Base-by-base conservation (phyloP, 1,284 basidiomycete species). In the Cerioporus squamosus region DNA sequence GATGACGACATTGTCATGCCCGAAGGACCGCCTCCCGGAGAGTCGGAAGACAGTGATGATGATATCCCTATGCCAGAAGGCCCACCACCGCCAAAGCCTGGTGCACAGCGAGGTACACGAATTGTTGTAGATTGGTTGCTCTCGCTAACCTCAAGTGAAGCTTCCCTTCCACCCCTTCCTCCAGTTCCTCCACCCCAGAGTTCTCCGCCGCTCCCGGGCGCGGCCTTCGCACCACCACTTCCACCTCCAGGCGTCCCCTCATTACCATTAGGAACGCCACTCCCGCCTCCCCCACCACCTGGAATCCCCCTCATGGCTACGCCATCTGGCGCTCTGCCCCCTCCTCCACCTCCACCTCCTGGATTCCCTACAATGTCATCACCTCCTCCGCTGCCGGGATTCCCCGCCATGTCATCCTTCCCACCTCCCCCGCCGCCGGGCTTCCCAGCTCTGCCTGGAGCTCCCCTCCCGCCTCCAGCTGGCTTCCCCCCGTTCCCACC, bases 11-110 rank as follows among this genome's bases (percentile, higher is more conserved):
- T 89, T 56, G 72, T 76, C 22, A 83, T 90, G 86, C 93, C 93
- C 0, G 83, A 83, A 48, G 92, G 91, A 1, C 88, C 88, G 44
- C 89, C 89, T 15, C 92, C 92, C 2, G 63, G 69, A 50, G 76
- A 81, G 50, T 70, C 72, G 9, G 77, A 79, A 2, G 79, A 79
- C 26, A 83, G 79, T 47, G 91, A 94, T 59, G 90, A 93, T 64
- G 93, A 94, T 59, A 94, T 95, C 44, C 84, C 86, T 14, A 89
- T 96, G 87, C 94, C 94, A 9, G 89, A 90, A 53, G 93, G 89
- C 0, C 90, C 88, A 40, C 90, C 90, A 31, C 92, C 92, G 0
- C 62, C 65, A 2, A 65, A 66, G 53, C 61, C 65, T 10, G 67
- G 69, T 5, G 29, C n/a, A 51, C 62, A 26, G 53, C 65, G 51